Evolutionary conservation across 2,329 filamentous ascomycete genomes (phyloP).

Genomic region (Paraphoma chrysanthemicola): DNA sequence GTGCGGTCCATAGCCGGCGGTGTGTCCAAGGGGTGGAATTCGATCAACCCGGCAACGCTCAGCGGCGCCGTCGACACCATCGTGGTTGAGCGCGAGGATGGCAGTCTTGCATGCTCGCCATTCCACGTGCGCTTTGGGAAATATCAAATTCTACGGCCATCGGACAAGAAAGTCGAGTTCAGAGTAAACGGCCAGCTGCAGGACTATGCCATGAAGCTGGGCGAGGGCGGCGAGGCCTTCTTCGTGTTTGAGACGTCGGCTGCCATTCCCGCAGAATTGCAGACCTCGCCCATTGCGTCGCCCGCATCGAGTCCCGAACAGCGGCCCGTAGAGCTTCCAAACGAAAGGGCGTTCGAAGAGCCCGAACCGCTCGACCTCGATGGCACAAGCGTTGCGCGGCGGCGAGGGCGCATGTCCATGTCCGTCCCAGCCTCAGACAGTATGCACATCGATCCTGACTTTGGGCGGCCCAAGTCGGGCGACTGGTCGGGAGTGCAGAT

Average conservation of each 20-base stretch:
- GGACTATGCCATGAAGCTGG: constrained; percentile 96
- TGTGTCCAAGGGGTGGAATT: constrained; percentile 99
- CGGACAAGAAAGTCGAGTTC: constrained; percentile 99
- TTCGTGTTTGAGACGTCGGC: constrained; percentile 97
- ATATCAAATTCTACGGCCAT: constrained; percentile 92
- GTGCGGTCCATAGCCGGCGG: constrained; percentile 93
- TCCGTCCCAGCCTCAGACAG: constrained; percentile 33
- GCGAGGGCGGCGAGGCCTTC: constrained; percentile 96
- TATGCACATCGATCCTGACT: constrained; percentile 21
- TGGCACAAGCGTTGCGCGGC: constrained; percentile 33
- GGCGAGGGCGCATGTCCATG: constrained; percentile 40
- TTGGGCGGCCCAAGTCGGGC: constrained; percentile 36
- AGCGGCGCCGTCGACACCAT: constrained; percentile 99
- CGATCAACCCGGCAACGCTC: constrained; percentile 95
- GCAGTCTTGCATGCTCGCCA: constrained; percentile 84
- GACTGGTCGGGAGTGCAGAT: constrained; percentile 46
- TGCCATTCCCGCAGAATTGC: constrained; percentile 87
- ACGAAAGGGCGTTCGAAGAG: constrained; percentile 64
- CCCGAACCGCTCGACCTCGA: constrained; percentile 75
- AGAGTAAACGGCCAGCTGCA: constrained; percentile 91
- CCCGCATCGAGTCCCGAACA: constrained; percentile 81
- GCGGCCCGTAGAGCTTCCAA: constrained; percentile 58
- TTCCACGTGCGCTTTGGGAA: constrained; percentile 99
- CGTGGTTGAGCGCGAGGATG: constrained; percentile 95
- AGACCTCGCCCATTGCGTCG: constrained; percentile 92